Base-by-base conservation (phyloP, 805 yeast species). In the Yamadazyma philogaea region DNA sequence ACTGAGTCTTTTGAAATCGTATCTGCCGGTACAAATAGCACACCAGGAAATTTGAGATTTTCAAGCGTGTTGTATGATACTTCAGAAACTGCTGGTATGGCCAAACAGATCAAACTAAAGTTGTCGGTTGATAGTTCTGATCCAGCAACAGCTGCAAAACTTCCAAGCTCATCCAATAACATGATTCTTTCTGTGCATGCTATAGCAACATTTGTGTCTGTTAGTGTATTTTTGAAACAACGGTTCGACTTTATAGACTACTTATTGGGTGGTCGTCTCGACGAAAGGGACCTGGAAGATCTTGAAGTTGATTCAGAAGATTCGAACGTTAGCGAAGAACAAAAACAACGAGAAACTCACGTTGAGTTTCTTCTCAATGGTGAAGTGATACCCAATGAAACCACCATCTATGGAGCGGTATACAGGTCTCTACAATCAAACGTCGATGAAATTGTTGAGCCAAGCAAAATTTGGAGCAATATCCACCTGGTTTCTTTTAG, bases 331-430 rank as follows among this genome's bases (percentile, higher is more conserved):
- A 32, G 17, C 12, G 28, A 38, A 6, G 34, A n/a, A 12, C 24
- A 27, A 33, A 26, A 18, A 22, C 28, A n/a, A 7, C 28, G 27
- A 33, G 21, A 18, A n/a, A 26, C 37, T 2, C 42, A 70, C 39
- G 64, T 82, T 40, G 84, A 80, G 42, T 87, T 87, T 55, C 63
- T 64, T 1, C 63, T 82, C 10, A 69, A 80, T 47, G 87, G 76
- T 3, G 79, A 78, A 43, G 64, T 60, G 0, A 68, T 86, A 20
- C 82, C 87, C 2, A 68, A 68, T 30, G 86, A 78, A 39, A 78
- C 86, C 0, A 87, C 96, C 0, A 73, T 87, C 2, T 85, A 81
- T 60, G 93, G 93, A 1, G 90, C 88, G 0, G 66, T 84, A 5
- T 81, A 79, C 56, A 74, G 76, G 37, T 63, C 77, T 2, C 56